Evolutionary conservation across 345 rosid species (phyloP), one percentile per base, ranked within the genome.

Genomic region (Moricandia arvensis): DNA sequence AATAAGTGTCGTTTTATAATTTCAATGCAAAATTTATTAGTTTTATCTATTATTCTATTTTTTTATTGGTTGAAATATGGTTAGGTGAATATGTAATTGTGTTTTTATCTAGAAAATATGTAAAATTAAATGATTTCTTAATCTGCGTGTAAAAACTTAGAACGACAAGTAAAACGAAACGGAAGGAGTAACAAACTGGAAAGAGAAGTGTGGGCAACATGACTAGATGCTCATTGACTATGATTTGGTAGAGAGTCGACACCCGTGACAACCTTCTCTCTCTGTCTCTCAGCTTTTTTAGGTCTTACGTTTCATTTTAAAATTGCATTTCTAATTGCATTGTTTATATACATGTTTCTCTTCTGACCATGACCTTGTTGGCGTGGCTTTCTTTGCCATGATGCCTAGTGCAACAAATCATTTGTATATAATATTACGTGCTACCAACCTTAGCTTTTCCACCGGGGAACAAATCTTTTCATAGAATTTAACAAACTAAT

Each of bases 121-220:
- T n/a, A n/a, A n/a, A n/a, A n/a, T n/a, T n/a, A n/a, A n/a, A n/a
- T n/a, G n/a, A n/a, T n/a, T n/a, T n/a, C n/a, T n/a, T n/a, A n/a
- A n/a, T n/a, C n/a, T n/a, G n/a, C n/a, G n/a, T n/a, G n/a, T n/a
- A n/a, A n/a, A n/a, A n/a, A n/a, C n/a, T n/a, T n/a, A n/a, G n/a
- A n/a, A n/a, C n/a, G n/a, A n/a, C n/a, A n/a, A n/a, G n/a, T 27
- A 3, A 27, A 3, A 27, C 1, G 3, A 1, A 1, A 1, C 29
- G 29, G 1, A 3, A 27, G 29, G 3, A 27, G 2, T 43, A 45
- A 57, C 7, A 64, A 71, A 21, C 65, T 2, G 5, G 35, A 30
- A 72, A 64, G 49, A 9, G 31, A 72, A 78, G 74, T 73, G 70
- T 61, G 81, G 77, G 81, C 65, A 47, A 67, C 73, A 66, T 72